Evolutionary conservation across 495 filamentous ascomycete species (phyloP), one percentile per base, ranked within the genome.

Genomic region (Aspergillus conjunctus): DNA sequence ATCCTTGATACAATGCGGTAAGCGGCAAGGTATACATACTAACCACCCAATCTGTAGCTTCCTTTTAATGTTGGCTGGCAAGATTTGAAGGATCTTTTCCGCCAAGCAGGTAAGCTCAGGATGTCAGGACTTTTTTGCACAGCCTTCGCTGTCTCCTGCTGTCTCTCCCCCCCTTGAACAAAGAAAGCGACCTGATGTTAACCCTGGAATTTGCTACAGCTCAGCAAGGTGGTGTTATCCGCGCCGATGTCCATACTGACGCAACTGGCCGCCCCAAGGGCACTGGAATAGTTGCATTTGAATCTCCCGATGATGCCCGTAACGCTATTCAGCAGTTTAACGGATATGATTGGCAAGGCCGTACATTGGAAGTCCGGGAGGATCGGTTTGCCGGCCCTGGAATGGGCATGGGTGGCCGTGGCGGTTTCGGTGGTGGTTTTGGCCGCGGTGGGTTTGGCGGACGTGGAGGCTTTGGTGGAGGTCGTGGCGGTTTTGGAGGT

Each of bases 1-100:
- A 17, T 33, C 26, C 60, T 62, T 63, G 51, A 37, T 4, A n/a
- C n/a, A 21, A 52, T 59, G 51, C 39, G 30, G 54, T 49, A 33
- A 5, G 44, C 41, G 14, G 46, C 51, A 9, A 37, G 15, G 37
- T 12, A 12, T 59, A 63, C 56, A 50, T 60, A 49, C 55, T 55
- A 43, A 65, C 41, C 32, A 39, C 32, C 18, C 20, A 1, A 6
- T 1, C 49, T 84, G 54, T 79, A 98, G 94, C 91, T 98, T 67
- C 94, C 94, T 30, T 98, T 91, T 82, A 97, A 89, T 53, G 91
- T 96, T 68, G 94, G 95, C 73, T 98, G 94, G 94, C 94, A 98
- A 81, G 94, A 98, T 76, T 78, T 98, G 72, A 98, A 98, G 82
- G 94, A 98, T 77, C 81, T 98, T 64, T 98, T 98, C 84, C 92